These are phyloP conservation scores for Podochytrium sp. DNA, from an alignment of 192 early-diverging fungal species.

Conservation along the genomic window DNA sequence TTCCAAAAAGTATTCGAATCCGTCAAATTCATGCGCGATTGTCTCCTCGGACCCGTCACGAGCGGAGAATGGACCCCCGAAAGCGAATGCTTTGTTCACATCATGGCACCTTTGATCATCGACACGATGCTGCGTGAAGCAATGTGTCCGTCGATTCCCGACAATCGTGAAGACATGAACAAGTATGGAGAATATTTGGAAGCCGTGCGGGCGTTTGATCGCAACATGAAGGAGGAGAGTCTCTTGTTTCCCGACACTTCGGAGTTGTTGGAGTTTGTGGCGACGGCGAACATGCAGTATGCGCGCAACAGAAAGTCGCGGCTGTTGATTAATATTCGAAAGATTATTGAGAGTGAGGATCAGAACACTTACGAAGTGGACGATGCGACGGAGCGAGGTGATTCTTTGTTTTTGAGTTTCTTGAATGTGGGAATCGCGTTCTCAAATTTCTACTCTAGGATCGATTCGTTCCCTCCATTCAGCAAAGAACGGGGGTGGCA, in stretches of 20 bases:
- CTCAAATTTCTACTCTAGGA: slow-evolving; percentile 14
- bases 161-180: slow-evolving; percentile 1
- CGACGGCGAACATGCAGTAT: not conserved
- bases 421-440: slow-evolving; percentile 12
- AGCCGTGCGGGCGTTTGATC: not conserved
- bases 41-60: slow-evolving; percentile 1
- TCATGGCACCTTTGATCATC: slow-evolving; percentile 1
- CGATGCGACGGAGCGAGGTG: slow-evolving; percentile 36
- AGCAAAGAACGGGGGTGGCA: slow-evolving; percentile 11
- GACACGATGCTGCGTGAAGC: not conserved
- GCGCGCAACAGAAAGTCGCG: slow-evolving; percentile 23
- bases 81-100: slow-evolving; percentile 18
- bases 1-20: slow-evolving; percentile 17
- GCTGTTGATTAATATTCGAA: slow-evolving; percentile 34
- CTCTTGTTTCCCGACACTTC: not conserved
- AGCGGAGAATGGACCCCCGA: slow-evolving; percentile 20
- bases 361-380: slow-evolving; percentile 47
- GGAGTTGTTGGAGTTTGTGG: slow-evolving; percentile 20
- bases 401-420: not conserved
- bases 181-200: slow-evolving; percentile 17
- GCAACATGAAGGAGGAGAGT: not conserved
- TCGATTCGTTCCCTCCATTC: slow-evolving; percentile 13
- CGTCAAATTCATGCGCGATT: slow-evolving; percentile 5
- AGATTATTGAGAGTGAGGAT: slow-evolving; percentile 43
- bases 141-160: slow-evolving; percentile 18